Percentiles rank a stretch among this genome's conserved stretches.
Conservation (phyloP, 2,329 filamentous ascomycete genomes). For the Trichoderma gracile region DNA sequence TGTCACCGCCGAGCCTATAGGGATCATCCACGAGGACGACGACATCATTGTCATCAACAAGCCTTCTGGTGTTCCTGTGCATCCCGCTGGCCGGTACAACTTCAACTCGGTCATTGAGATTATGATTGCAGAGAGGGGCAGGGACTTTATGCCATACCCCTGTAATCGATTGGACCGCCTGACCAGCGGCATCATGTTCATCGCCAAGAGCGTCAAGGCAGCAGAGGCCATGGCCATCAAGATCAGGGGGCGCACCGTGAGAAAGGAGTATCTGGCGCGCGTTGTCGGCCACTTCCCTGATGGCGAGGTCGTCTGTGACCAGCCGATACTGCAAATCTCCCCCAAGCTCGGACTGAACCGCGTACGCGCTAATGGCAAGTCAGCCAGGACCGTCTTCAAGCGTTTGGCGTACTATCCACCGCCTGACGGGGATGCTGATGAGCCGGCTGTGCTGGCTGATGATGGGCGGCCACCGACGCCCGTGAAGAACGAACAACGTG, state of each 20-base stretch:
- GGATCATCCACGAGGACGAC: constrained; percentile 85
- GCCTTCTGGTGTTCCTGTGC: constrained; percentile 90
- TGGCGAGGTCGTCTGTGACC: constrained; percentile 86
- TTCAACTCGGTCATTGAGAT: constrained; percentile 96
- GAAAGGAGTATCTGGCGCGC: constrained; percentile 92
- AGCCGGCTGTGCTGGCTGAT: constrained; percentile 1
- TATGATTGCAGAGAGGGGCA: constrained; percentile 72
- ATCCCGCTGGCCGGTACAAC: constrained; percentile 92
- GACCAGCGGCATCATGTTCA: constrained; percentile 97
- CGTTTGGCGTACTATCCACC: constrained; percentile 87
- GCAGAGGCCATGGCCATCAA: constrained; percentile 76
- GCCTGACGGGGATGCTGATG: constrained; percentile 28
- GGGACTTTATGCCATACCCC: constrained; percentile 59
- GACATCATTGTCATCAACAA: constrained; percentile 97
- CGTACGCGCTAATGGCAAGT: constrained; percentile 89
- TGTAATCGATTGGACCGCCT: constrained; percentile 93
- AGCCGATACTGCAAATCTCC: constrained; percentile 90
- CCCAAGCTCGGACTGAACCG: constrained; percentile 93
- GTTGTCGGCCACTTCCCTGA: constrained; percentile 91
- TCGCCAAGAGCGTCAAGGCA: constrained; percentile 80
- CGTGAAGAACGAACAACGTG: constrained; percentile 28
- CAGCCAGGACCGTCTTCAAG: constrained; percentile 87
- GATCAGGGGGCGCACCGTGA: constrained; percentile 76
- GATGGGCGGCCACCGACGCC: constrained; percentile 33
- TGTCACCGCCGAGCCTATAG: constrained; percentile 76